A percentile compares a stretch with the other conserved stretches of the same genome.
Conservation (phyloP, 176 grass and related monocot genomes). For the Eleusine indica region DNA sequence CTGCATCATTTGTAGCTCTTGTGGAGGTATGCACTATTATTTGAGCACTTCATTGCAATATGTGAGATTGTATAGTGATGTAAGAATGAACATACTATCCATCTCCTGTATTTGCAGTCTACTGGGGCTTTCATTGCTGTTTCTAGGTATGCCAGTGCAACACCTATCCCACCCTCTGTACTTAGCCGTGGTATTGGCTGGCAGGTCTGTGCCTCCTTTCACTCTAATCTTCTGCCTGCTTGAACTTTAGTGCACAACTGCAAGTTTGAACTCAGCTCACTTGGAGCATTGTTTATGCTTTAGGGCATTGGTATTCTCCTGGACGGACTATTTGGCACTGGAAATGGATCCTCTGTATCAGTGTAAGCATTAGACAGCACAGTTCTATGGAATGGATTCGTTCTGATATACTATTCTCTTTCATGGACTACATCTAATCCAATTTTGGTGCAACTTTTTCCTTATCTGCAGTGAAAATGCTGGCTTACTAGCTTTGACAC, state of each 20-base stretch:
- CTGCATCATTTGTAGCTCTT: slow-evolving; percentile 92
- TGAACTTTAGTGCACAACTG: slow-evolving; percentile 6
- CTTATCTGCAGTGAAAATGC: slow-evolving; percentile 78
- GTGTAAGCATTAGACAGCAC: slow-evolving; percentile 62
- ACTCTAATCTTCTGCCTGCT: not conserved
- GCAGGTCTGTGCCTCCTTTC: slow-evolving; percentile 65
- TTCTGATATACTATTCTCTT: slow-evolving; percentile 15
- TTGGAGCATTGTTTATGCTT: slow-evolving; percentile 32
- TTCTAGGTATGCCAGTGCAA: slow-evolving; percentile 93
- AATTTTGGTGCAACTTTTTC: slow-evolving; percentile 21
- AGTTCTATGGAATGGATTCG: not conserved
- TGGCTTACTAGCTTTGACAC: slow-evolving; percentile 92
- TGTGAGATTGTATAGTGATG: slow-evolving; percentile 16
- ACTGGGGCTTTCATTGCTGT: slow-evolving; percentile 94
- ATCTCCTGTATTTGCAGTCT: slow-evolving; percentile 60
- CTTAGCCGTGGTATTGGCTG: slow-evolving; percentile 97
- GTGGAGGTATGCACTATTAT: slow-evolving; percentile 69
- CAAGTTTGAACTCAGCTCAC: slow-evolving; percentile 5
- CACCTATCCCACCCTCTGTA: slow-evolving; percentile 87
- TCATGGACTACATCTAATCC: not conserved
- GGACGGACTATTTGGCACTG: slow-evolving; percentile 96
- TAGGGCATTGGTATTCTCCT: slow-evolving; percentile 94
- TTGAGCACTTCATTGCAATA: slow-evolving; percentile 4
- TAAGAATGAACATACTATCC: slow-evolving; percentile 9
- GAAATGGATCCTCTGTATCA: slow-evolving; percentile 91